phyloP scores from a whole-genome alignment of 768 basidiomycete species.

The Guyanaporus albipodus region DNA sequence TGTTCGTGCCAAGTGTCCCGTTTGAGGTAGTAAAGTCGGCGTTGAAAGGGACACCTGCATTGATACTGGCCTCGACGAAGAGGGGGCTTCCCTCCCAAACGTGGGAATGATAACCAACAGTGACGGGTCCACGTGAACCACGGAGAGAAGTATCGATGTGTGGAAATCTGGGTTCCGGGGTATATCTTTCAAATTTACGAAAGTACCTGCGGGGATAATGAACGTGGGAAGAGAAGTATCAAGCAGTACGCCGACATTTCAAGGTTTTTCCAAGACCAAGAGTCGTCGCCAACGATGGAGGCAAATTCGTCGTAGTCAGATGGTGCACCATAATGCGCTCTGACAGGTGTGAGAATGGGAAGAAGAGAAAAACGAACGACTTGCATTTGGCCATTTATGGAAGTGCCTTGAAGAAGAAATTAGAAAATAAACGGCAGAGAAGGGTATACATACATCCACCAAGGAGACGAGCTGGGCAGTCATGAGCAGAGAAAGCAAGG shows the following conservation, averaged over 20 bases:
- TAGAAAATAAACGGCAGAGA: neutral
- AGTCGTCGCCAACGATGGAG: conserved; percentile 45
- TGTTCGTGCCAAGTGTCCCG: conserved; percentile 59
- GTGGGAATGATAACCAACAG: conserved; percentile 53
- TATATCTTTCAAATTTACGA: conserved; percentile 60
- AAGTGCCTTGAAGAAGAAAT: conserved; percentile 41
- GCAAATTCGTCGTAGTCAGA: conserved; percentile 71
- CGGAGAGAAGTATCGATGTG: conserved; percentile 43
- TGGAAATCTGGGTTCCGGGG: conserved; percentile 47
- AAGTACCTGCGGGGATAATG: conserved; percentile 50
- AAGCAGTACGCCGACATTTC: conserved; percentile 34
- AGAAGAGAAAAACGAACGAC: neutral
- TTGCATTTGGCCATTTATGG: conserved; percentile 58
- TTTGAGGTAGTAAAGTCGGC: conserved; percentile 54
- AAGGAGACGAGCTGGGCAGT: conserved; percentile 53
- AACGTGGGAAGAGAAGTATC: neutral
- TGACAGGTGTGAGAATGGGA: conserved; percentile 11
- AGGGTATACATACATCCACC: conserved; percentile 61
- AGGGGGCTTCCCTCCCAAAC: conserved; percentile 41
- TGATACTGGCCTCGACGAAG: conserved; percentile 52
- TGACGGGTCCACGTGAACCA: conserved; percentile 54
- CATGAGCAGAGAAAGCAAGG: neutral
- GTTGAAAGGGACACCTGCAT: conserved; percentile 47
- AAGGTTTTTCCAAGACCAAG: conserved; percentile 56
- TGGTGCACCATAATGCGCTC: conserved; percentile 60